A percentile compares a stretch with the other conserved stretches of the same genome.
These are phyloP conservation scores for Candida taoyuanica DNA, from an alignment of 805 yeast species.

Conservation along the genomic window DNA sequence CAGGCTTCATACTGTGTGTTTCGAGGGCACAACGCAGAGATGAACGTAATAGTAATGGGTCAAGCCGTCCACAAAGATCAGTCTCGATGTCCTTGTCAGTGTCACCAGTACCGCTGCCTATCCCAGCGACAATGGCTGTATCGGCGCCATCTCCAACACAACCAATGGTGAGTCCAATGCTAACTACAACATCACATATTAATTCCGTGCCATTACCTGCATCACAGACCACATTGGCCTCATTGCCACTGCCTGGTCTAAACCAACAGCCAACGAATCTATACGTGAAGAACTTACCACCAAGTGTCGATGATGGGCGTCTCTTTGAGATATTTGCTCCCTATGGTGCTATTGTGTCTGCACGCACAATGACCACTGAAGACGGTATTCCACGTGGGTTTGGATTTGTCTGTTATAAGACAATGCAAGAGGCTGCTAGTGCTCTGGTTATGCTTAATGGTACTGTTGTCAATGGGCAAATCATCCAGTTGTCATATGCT, in stretches of 20 bases:
- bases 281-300: constrained; percentile 58
- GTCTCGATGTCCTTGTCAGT: constrained; percentile 2
- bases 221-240: too few species aligned
- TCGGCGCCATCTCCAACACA: too few species aligned
- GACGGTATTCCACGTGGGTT: constrained; percentile 54
- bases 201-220: too few species aligned
- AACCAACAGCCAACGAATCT: constrained; percentile 61
- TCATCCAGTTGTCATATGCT: constrained; percentile 65
- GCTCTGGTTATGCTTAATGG: constrained; percentile 67
- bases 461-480: constrained; percentile 45
- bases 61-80: not conserved
- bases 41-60: constrained; percentile 19
- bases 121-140: too few species aligned
- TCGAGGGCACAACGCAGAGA: constrained; percentile 43
- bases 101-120: constrained; percentile 2
- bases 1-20: constrained; percentile 30
- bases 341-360: constrained; percentile 48
- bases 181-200: too few species aligned
- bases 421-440: constrained; percentile 54
- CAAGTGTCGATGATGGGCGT: constrained; percentile 46
- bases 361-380: constrained; percentile 44
- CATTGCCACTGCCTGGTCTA: constrained; percentile 40
- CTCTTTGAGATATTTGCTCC: constrained; percentile 35
- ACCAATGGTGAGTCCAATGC: too few species aligned
- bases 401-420: constrained; percentile 71